A percentile compares a stretch with the other conserved stretches of the same genome.
phyloP scores from a whole-genome alignment of 192 early-diverging fungal species.

The Rhizophagus prolifer region DNA sequence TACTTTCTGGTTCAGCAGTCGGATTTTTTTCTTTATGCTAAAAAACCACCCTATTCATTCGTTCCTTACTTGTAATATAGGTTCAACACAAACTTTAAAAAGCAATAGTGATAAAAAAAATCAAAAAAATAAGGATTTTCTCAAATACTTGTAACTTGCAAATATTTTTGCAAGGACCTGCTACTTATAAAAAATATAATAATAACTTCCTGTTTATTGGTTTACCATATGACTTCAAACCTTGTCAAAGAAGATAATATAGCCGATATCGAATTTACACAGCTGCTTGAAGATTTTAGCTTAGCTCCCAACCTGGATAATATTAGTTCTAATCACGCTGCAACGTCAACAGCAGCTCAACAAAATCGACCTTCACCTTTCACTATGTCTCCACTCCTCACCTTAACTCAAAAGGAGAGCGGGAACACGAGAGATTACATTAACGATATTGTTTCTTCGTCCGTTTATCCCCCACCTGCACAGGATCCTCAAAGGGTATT shows the following conservation, averaged over 20 bases:
- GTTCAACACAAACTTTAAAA: too few species aligned
- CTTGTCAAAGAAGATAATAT: constrained; percentile 6
- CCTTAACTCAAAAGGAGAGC: constrained; percentile 30
- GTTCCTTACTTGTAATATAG: too few species aligned
- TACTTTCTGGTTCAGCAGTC: too few species aligned
- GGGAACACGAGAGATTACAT: constrained; percentile 30
- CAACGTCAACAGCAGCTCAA: constrained; percentile 6
- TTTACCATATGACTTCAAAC: constrained; percentile 22
- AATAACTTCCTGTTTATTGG: neutral
- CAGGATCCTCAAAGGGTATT: constrained; percentile 31
- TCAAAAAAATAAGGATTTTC: too few species aligned
- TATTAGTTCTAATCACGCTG: constrained; percentile 15
- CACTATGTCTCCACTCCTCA: constrained; percentile 28
- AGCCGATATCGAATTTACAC: constrained; percentile 27
- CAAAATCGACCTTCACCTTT: neutral
- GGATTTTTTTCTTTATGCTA: too few species aligned
- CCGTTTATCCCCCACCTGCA: constrained; percentile 11
- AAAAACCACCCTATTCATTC: too few species aligned
- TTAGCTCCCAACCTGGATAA: neutral
- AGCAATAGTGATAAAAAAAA: too few species aligned
- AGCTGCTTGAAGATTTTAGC: constrained; percentile 2
- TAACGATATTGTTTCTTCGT: constrained; percentile 21
- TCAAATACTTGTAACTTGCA: too few species aligned
- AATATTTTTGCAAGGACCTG: too few species aligned
- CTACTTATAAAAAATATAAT: neutral